phyloP scores from a whole-genome alignment of 345 rosid genomes.

The Citrus reticulata region DNA sequence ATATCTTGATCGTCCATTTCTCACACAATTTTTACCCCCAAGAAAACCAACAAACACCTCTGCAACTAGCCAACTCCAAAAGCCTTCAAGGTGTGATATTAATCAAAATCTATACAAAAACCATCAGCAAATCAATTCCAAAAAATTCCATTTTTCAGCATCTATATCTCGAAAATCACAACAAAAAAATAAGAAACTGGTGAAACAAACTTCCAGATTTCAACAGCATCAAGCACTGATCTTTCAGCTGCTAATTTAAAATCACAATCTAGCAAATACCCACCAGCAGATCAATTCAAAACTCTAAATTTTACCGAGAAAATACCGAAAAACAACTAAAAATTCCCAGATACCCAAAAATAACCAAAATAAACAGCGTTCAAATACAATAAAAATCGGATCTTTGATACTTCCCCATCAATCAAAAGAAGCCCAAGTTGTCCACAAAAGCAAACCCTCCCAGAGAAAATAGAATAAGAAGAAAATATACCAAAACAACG shows the following conservation, averaged over 20 bases:
- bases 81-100: constrained; percentile 24
- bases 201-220: constrained; percentile 5
- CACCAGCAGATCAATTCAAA: constrained; percentile 36
- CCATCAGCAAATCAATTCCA: constrained; percentile 21
- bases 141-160: constrained; percentile 13
- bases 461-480: background rate
- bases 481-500: background rate
- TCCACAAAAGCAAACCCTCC: background rate
- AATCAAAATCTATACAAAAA: constrained; percentile 15
- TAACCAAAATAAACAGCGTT: constrained; percentile 19
- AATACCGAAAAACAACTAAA: constrained; percentile 8
- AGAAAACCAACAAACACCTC: background rate
- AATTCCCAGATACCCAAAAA: constrained; percentile 26
- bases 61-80: background rate
- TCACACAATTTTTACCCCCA: constrained; percentile 5
- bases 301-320: constrained; percentile 4
- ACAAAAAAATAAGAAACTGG: constrained; percentile 1
- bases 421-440: background rate
- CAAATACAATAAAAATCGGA: background rate
- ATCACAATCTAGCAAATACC: constrained; percentile 22
- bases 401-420: background rate
- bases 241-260: constrained; percentile 15
- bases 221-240: constrained; percentile 12
- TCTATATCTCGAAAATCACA: constrained; percentile 6
- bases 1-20: constrained; percentile 49